Base-by-base conservation (phyloP, 306 rosid species). In the Mimosa bimucronata region DNA sequence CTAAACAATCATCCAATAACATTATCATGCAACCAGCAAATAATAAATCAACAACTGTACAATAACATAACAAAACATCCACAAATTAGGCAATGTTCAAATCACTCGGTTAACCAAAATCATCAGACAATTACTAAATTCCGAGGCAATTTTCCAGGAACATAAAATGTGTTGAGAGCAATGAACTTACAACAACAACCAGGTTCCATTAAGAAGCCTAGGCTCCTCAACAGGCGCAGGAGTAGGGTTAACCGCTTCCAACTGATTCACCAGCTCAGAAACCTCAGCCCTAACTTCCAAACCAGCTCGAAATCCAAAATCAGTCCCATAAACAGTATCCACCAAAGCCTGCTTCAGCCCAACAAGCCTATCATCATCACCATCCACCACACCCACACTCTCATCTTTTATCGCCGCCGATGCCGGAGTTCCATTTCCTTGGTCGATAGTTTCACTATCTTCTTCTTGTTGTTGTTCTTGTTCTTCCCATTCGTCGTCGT, bases 211-310 rank as follows among this genome's bases (percentile, higher is more conserved):
- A 11, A 95, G 93, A 81, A 92, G 88, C 18, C 41, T 89, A 16
- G 92, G 84, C 8, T 89, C 83, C 83, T 90, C 92, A 0, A 86
- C 92, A 29, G 99, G 91, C 9, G 97, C 94, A 1, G 81, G 79
- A 1, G 88, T 90, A 1, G 99, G 99, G 79, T 93, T 95, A 6
- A 68, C 83, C 64, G 98, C 96, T 85, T 95, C 99, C 91, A 95
- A 82, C 78, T 91, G 96, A 82, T 75, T 82, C 78, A 92, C 99
- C 68, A 95, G 77, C 92, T 95, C 99, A 64, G 89, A 61, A 55
- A 90, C 90, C 87, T 95, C 99, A 37, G 99, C 99, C 46, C 98
- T 88, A 29, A 88, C 89, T 85, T 91, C 99, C 73, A 87, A 75
- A 21, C 96, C 87, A 25, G 97, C 97, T 69, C 93, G 90, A 76